phyloP scores from a whole-genome alignment of 2,329 filamentous ascomycete genomes.

The Drechmeria coniospora region DNA sequence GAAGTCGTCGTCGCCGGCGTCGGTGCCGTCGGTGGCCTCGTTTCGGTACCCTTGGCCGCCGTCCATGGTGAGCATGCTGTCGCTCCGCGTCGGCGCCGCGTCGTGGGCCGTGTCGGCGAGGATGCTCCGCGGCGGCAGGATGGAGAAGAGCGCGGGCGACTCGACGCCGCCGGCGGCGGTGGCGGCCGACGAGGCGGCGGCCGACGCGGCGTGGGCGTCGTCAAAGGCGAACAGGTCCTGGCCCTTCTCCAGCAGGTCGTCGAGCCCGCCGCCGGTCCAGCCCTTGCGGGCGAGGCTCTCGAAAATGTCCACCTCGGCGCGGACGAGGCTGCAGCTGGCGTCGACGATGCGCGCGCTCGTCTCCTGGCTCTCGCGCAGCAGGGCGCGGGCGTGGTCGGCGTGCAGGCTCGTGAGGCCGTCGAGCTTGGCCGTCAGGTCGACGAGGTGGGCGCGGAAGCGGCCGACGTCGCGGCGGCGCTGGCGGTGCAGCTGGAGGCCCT shows the following conservation, averaged over 20 bases:
- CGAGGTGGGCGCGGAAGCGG: slow-evolving; percentile 45
- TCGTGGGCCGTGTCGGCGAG: slow-evolving; percentile 35
- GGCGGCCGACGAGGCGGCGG: too few relatives aligned
- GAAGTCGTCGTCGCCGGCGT: slow-evolving; percentile 35
- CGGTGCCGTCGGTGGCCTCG: slow-evolving; percentile 12
- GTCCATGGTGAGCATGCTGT: slow-evolving; percentile 36
- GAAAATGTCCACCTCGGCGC: slow-evolving; percentile 56
- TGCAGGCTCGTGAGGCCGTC: slow-evolving; percentile 48
- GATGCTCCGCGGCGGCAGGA: slow-evolving; percentile 48
- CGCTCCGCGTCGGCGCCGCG: slow-evolving; percentile 29
- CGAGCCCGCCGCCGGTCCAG: slow-evolving; percentile 50
- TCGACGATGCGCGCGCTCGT: slow-evolving; percentile 47
- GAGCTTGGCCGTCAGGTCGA: slow-evolving; percentile 44
- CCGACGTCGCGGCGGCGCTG: slow-evolving; percentile 44
- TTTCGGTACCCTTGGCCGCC: slow-evolving; percentile 37
- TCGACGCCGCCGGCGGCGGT: too few relatives aligned
- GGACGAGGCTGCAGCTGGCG: slow-evolving; percentile 47
- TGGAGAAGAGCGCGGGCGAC: slow-evolving; percentile 42
- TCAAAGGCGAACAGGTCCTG: slow-evolving; percentile 42
- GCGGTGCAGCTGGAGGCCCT: slow-evolving; percentile 46
- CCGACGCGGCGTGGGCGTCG: slow-evolving; percentile 17
- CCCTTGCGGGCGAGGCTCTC: slow-evolving; percentile 51
- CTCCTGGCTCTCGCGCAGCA: slow-evolving; percentile 49
- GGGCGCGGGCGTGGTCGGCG: slow-evolving; percentile 40
- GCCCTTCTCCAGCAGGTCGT: slow-evolving; percentile 49